phyloP scores from a whole-genome alignment of 192 early-diverging fungal genomes.

The Coemansia sp. region DNA sequence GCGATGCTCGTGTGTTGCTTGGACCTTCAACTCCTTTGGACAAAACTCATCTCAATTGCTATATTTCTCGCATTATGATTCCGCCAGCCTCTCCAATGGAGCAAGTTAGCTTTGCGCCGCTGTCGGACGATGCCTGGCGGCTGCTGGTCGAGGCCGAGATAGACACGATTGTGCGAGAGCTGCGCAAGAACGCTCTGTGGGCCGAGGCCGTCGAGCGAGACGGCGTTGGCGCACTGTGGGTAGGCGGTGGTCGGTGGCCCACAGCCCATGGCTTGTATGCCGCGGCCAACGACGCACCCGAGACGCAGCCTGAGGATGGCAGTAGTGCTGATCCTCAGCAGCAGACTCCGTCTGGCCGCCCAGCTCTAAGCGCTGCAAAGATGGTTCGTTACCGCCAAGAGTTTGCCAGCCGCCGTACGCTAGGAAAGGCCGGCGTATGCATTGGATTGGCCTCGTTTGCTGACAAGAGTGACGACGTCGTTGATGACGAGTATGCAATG shows the following conservation, averaged over 20 bases:
- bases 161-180: constrained; percentile 52
- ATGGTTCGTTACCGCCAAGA: constrained; percentile 28
- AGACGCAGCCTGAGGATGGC: neutral
- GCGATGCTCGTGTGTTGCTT: neutral
- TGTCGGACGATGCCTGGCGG: constrained; percentile 44
- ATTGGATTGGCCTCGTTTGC: constrained; percentile 49
- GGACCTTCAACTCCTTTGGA: neutral
- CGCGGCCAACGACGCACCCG: neutral
- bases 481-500: constrained; percentile 26
- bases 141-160: constrained; percentile 50
- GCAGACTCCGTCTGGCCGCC: neutral
- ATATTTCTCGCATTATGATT: neutral
- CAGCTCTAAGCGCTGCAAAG: neutral
- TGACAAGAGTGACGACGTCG: constrained; percentile 26
- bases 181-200: constrained; percentile 52
- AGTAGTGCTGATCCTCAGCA: neutral
- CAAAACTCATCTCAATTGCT: neutral
- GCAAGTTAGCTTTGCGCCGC: constrained; percentile 14
- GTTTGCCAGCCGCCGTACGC: constrained; percentile 36
- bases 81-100: neutral
- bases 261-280: constrained; percentile 8
- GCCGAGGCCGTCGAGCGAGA: constrained; percentile 43
- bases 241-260: constrained; percentile 51
- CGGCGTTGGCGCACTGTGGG: constrained; percentile 52
- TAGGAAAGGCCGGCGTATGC: constrained; percentile 43